phyloP scores from a whole-genome alignment of 495 filamentous ascomycete genomes.

The Tuber calosporum region DNA sequence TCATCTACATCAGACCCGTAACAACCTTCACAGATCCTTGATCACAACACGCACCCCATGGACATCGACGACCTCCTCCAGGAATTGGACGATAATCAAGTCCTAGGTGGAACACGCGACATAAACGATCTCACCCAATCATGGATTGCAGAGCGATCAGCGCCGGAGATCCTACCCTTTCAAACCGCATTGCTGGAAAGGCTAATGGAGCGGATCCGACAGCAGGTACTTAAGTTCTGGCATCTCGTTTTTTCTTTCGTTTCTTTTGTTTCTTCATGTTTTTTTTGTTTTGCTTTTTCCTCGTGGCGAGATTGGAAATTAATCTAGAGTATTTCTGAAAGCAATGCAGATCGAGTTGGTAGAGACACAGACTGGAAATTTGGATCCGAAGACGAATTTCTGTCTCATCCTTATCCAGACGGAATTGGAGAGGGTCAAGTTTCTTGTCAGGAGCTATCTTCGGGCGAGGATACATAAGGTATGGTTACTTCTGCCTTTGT shows the following conservation, averaged over 20 bases:
- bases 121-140: constrained; percentile 81
- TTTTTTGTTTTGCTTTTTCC: neutral
- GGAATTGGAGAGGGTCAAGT: constrained; percentile 89
- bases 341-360: constrained; percentile 57
- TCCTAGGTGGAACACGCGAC: constrained; percentile 61
- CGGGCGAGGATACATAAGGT: constrained; percentile 78
- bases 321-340: constrained; percentile 12
- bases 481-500: constrained; percentile 11
- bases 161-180: constrained; percentile 73
- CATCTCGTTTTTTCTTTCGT: neutral
- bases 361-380: constrained; percentile 66
- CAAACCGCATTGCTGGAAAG: constrained; percentile 64
- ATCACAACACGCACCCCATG: constrained; percentile 48
- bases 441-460: constrained; percentile 74
- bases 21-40: neutral
- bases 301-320: neutral
- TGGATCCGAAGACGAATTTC: constrained; percentile 85
- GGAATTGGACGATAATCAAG: constrained; percentile 60
- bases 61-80: constrained; percentile 78
- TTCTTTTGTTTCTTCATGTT: no score
- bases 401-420: constrained; percentile 91
- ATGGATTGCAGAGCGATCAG: constrained; percentile 85
- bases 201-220: constrained; percentile 64
- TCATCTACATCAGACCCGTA: neutral
- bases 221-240: constrained; percentile 51